Base-by-base conservation (phyloP, 305 asterid genomes). In the Ruellia speciosa region DNA sequence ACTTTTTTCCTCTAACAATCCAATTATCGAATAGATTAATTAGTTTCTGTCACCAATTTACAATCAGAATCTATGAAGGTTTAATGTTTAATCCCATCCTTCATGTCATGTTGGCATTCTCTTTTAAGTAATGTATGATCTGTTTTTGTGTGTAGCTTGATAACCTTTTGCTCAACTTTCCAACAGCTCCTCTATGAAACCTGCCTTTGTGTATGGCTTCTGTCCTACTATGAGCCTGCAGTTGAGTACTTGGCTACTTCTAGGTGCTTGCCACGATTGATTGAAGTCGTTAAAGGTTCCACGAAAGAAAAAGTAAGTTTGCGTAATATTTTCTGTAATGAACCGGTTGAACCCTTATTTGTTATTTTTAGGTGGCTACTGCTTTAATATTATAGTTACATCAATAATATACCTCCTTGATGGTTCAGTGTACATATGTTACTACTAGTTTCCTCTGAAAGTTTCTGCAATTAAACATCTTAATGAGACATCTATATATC, bases 141-240 rank as follows among this genome's bases (percentile, higher is more conserved):
- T 11, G 18, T 41, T 43, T n/a, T 43, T n/a, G 16, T 43, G 2
- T 43, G 43, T 57, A 53, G 52, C 65, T 52, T 52, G 43, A 41
- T 55, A 68, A 56, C 59, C 19, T 31, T 57, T n/a, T 51, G 15
- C 54, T 34, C 62, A 53, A 56, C 69, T 56, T 71, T 70, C 59
- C 58, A 63, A 70, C 95, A 89, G 94, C 95, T 86, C 60, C 85
- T 89, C n/a, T 89, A 89, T 35, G 97, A 86, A 77, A 86, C 95
- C 58, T 80, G 97, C 63, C 85, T 86, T n/a, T 89, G 94, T 58
- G 71, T 86, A 43, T 89, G 97, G 97, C 90, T 89, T 71, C 77
- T 89, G 66, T 84, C 97, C 46, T 89, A 72, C 90, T 89, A 77
- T 57, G 94, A 82, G 69, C 94, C 97, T 67, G 95, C 95, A 69